Conservation (phyloP, 2,329 filamentous ascomycete species). For the Colletotrichum sidae region DNA sequence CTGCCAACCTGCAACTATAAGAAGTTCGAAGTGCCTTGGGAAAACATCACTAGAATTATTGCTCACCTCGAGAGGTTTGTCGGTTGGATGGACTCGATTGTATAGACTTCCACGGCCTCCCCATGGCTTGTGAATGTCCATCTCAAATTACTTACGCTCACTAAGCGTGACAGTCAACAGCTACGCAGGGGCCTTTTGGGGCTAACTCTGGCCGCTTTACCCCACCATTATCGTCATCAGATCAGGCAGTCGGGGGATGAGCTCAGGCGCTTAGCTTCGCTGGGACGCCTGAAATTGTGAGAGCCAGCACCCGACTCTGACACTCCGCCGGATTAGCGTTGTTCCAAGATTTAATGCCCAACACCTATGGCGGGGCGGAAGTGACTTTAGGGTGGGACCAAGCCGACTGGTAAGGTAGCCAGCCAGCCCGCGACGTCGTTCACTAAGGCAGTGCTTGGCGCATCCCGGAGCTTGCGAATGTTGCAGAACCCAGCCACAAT, state of each 20-base stretch:
- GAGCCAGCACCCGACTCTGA: constrained; percentile 15
- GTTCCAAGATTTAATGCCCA: constrained; percentile 33
- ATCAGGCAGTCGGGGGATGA: constrained; percentile 9
- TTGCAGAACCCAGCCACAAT: constrained; percentile 38
- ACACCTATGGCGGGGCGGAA: not conserved
- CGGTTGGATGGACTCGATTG: too few species aligned
- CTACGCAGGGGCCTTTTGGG: constrained; percentile 17
- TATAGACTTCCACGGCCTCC: too few species aligned
- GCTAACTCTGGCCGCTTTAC: constrained; percentile 19
- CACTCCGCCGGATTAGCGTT: constrained; percentile 33
- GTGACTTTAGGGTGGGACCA: constrained; percentile 11
- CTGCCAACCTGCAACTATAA: too few species aligned
- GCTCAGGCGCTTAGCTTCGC: constrained; percentile 17
- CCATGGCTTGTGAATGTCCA: not conserved
- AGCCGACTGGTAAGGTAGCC: constrained; percentile 23
- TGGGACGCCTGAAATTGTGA: constrained; percentile 11
- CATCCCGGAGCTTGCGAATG: constrained; percentile 37
- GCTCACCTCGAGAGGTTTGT: too few species aligned
- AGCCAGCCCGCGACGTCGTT: not conserved
- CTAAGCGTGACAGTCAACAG: not conserved
- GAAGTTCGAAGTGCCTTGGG: too few species aligned
- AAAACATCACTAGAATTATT: too few species aligned
- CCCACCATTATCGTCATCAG: constrained; percentile 35
- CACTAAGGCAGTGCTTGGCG: constrained; percentile 21
- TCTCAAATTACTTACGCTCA: not conserved